Evolutionary conservation across 2,329 filamentous ascomycete species (phyloP), one percentile per base, ranked within the genome.

Genomic region (Nothopassalora personata): DNA sequence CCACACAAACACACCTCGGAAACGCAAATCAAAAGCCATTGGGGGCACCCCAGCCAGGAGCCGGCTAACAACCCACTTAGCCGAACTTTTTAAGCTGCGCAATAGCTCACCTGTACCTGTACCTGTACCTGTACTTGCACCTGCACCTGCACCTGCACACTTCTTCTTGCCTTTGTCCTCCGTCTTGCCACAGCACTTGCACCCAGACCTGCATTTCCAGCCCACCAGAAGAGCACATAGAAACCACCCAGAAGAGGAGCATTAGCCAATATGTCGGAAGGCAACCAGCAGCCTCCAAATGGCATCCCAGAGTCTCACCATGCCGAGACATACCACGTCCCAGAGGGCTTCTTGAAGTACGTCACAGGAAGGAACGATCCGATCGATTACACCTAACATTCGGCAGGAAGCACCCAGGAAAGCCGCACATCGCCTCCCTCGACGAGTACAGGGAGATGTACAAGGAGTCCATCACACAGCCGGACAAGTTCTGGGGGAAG

Each of bases 401-500:
- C 54, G 56, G 56, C 71, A 82, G 79, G 46, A 86, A 86, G 71
- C 84, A 86, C 72, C 83, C 84, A 8, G 76, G 77, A 57, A 82
- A 81, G 67, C 81, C 84, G 47, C 83, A 87, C 72, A 68, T 87
- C 57, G 78, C 80, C 64, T 79, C 79, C 67, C 71, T 87, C 51
- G 82, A 85, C 60, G 79, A 86, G 70, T 87, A 87, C 77, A 80
- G 84, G 74, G 75, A 80, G 71, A 77, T 87, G 68, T 87, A 87
- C 75, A 83, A 86, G 70, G 82, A 99, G 79, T 99, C 94, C 51
- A 97, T 99, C 73, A 87, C 87, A 68, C 81, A 94, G 68, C 93
- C 94, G 53, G 80, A 92, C 64, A 86, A 88, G 75, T 99, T 97
- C 81, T 99, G 93, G 92, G 91, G 82, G 62, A 83, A 83, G 66